Evolutionary conservation across 495 filamentous ascomycete species (phyloP), one percentile per base, ranked within the genome.

Genomic region (Physcia stellaris): DNA sequence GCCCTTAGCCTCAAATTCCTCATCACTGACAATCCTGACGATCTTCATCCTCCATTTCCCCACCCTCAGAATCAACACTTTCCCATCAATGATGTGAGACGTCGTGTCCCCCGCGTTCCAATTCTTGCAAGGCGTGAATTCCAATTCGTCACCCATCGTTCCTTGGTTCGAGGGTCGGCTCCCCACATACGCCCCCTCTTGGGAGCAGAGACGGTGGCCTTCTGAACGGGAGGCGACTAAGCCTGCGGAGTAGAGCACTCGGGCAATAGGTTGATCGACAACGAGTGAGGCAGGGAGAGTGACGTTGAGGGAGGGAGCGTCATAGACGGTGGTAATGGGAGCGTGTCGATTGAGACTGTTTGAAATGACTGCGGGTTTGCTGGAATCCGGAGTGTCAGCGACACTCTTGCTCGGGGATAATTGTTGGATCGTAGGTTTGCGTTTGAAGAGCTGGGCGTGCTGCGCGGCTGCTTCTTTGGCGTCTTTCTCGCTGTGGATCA

Each of bases 41-140:
- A 86, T 58, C 35, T 77, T 74, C 24, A 90, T 58, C 51, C 86
- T 86, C 67, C 80, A 80, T 57, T 93, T 93, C 23, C 84, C 85
- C 22, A 71, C 57, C 47, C 84, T 71, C 16, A 93, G 56, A 41
- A 92, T 69, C 30, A 93, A 52, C 4, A 78, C 43, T 27, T 73
- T 60, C 24, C 59, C 75, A 27, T 77, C 72, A 13, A 83, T 64
- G 16, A 90, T 52, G 47, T 71, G 84, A 20, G 74, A 66, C 24
- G 59, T 24, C 0, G 74, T 79, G 15, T 77, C 73, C 18, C 66
- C 49, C 0, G 66, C 57, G 26, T 61, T 55, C 73, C 73, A 83
- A 27, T 59, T 53, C 38, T 69, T 71, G 34, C 79, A 61, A 16
- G 72, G 67, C 3, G 68, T 75, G 54, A 77, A 88, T 4, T 62